phyloP scores from a whole-genome alignment of 179 eudicot species.

The Beta lomatogona region DNA sequence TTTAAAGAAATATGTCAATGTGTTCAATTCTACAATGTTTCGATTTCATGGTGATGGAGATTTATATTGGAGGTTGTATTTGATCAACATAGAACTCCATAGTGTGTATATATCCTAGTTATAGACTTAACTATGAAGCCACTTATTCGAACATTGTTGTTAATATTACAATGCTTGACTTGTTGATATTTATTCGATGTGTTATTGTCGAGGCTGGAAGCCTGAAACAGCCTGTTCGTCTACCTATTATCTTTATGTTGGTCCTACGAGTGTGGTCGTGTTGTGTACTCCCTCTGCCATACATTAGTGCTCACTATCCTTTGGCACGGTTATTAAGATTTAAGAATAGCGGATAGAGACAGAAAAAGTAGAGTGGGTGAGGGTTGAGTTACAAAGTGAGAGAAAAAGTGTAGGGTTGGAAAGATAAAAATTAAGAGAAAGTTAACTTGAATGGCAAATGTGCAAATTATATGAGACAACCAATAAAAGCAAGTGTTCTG shows the following conservation, averaged over 20 bases:
- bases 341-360: not conserved
- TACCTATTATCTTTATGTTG: not conserved
- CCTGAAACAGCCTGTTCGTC: not conserved
- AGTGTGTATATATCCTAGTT: not conserved
- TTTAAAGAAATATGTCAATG: not conserved
- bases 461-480: no score
- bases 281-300: not conserved
- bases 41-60: not conserved
- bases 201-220: not conserved
- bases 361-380: no score
- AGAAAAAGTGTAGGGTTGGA: no score
- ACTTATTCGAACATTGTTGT: not conserved
- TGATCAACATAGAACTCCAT: not conserved
- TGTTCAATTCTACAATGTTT: not conserved
- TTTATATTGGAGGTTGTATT: slow-evolving; percentile 11
- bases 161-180: not conserved
- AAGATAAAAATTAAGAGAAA: no score
- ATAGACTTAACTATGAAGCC: not conserved
- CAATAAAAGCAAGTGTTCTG: not conserved
- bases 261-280: not conserved
- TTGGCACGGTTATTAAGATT: not conserved
- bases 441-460: no score
- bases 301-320: not conserved
- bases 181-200: not conserved
- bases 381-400: not conserved